Evolutionary conservation across 2,329 filamentous ascomycete species (phyloP).

Genomic region (Botryotinia calthae): DNA sequence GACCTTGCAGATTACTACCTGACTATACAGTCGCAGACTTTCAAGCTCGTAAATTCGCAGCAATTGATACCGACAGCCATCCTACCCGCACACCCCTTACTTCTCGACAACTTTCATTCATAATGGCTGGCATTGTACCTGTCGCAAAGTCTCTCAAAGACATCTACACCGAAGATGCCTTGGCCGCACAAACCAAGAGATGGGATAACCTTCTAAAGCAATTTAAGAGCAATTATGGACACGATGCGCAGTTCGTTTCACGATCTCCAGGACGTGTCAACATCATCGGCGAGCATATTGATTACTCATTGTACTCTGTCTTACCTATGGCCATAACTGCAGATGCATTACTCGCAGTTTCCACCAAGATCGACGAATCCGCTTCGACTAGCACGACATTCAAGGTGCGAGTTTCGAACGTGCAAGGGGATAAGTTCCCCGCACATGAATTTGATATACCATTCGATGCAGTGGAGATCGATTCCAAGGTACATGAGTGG

Average conservation of each 20-base stretch:
- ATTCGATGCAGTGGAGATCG: conserved; percentile 67
- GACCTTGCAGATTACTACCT: not conserved
- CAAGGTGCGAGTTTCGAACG: conserved; percentile 75
- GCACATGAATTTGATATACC: conserved; percentile 72
- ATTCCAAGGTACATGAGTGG: conserved; percentile 86
- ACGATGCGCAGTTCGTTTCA: conserved; percentile 74
- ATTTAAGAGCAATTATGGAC: conserved; percentile 70
- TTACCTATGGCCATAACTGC: conserved; percentile 93
- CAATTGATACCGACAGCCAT: conserved; percentile 18
- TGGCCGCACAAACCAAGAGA: conserved; percentile 64
- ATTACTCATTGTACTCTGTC: conserved; percentile 96
- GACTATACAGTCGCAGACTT: not conserved
- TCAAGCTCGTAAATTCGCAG: not conserved
- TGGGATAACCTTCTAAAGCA: conserved; percentile 71
- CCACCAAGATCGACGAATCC: conserved; percentile 46
- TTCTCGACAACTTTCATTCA: conserved; percentile 19
- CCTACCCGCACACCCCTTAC: conserved; percentile 19
- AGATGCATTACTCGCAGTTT: conserved; percentile 84
- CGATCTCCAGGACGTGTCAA: conserved; percentile 94
- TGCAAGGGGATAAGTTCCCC: conserved; percentile 72
- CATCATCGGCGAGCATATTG: conserved; percentile 98
- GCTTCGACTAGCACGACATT: conserved; percentile 49
- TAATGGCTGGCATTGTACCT: conserved; percentile 64
- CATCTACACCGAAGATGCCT: conserved; percentile 76
- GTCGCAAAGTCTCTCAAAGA: conserved; percentile 71